Base-by-base conservation (phyloP, 2,329 filamentous ascomycete genomes). In the Fusarium concolor region DNA sequence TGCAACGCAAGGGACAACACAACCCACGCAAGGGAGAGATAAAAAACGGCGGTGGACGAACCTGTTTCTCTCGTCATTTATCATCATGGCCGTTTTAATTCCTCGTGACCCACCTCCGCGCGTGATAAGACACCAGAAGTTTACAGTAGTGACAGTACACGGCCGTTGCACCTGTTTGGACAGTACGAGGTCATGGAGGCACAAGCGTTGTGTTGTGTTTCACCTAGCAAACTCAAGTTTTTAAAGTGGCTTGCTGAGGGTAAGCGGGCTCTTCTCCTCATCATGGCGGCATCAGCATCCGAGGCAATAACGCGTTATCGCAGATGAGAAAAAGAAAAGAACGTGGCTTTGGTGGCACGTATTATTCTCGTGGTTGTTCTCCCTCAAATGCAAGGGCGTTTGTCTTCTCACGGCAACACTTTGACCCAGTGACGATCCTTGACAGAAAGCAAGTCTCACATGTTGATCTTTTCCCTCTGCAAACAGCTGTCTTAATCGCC, bases 341-440 rank as follows among this genome's bases (percentile, higher is more conserved):
- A 26, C 26, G 26, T 26, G 22, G 22, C 22, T 24, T 24, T 24
- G 22, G 22, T 24, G 26, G 26, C 26, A 26, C 5, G 26, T 26
- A 26, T 6, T 26, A 10, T 26, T 26, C 5, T 26, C 26, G 26
- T 26, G 26, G 9, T 9, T 26, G 9, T 8, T 26, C 26, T 26
- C 8, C 26, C 14, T 24, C 37, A 7, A 15, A 67, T 52, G 65
- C 60, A 68, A 68, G 60, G 65, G 60, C 65, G 38, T 44, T 26
- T 46, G 17, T 18, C 31, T 29, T 56, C 20, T 62, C 43, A 14
- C 12, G 11, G 46, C 57, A 49, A 50, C 35, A 11, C 35, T 6
- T 6, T 9, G 10, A 6, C 24, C 22, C 18, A 28, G 10, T 8
- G 35, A 41, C 35, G n/a, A 20, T 43, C 29, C 12, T 14, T 8